Evolutionary conservation across 352 stramenopile species (phyloP), one percentile per base, ranked within the genome.

Genomic region (Halophytophthora polymorphica): DNA sequence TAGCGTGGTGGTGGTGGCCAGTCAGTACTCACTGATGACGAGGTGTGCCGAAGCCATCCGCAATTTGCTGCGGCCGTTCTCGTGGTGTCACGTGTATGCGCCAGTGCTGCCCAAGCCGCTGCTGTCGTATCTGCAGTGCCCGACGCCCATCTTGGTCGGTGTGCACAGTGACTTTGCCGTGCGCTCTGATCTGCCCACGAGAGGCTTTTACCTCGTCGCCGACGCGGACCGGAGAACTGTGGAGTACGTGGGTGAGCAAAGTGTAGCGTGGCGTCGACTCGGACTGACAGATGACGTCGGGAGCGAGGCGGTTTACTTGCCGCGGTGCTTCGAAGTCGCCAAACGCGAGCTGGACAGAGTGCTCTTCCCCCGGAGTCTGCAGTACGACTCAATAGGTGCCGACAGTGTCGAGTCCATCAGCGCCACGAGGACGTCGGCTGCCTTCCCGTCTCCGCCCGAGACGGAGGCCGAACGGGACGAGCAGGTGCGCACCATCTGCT

Each of bases 31-130:
- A 19, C 55, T 94, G 18, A 57, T 96, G 37, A 88, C 83, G 7
- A 74, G 78, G 25, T 90, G 86, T 17, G 83, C 85, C 0, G 88
- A 96, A 45, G 83, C 83, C 6, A 77, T 96, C 37, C 84, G 89
- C 23, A 84, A 82, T 36, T 71, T 96, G 31, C 63, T 96, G 22
- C 84, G 88, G 21, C 88, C 88, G 13, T 90, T 96, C 48, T 78
- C 86, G 40, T 96, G 88, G 88, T 93, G 83, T 51, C 88, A 96
- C 50, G 85, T 95, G 44, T 96, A 96, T 58, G 77, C 88, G 14
- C 85, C 87, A 2, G 78, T 95, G 47, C 62, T 96, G 5, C 87
- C 88, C 4, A 84, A 91, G 59, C 59, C 78, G 33, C 61, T 96
- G 37, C 69, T 95, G 3, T 92, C 86, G 22, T 93, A 95, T 39